Conservation (phyloP, 352 stramenopile genomes). For the Phytophthora idaei region DNA sequence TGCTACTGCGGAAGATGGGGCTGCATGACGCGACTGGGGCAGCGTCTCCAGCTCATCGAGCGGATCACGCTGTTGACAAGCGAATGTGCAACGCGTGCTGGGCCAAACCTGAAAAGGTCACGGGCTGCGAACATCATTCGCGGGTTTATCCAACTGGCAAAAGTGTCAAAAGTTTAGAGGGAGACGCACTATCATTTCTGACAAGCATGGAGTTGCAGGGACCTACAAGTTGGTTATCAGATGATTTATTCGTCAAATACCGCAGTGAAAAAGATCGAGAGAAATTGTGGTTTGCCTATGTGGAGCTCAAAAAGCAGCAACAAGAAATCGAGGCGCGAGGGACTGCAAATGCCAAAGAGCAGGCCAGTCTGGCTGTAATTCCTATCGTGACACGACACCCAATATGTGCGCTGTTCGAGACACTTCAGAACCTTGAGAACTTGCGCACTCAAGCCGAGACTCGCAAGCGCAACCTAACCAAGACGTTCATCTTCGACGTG, state of each 20-base stretch:
- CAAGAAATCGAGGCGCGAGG: slow-evolving; percentile 27
- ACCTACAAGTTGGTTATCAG: slow-evolving; percentile 78
- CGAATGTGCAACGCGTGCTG: slow-evolving; percentile 87
- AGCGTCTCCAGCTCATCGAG: slow-evolving; percentile 38
- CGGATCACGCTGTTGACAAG: slow-evolving; percentile 74
- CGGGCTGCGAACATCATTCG: slow-evolving; percentile 67
- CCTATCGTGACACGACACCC: slow-evolving; percentile 72
- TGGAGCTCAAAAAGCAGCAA: slow-evolving; percentile 48
- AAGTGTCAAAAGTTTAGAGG: slow-evolving; percentile 24
- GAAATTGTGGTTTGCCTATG: slow-evolving; percentile 55
- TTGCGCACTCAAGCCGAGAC: slow-evolving; percentile 62
- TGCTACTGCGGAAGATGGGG: slow-evolving; percentile 74
- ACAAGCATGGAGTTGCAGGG: slow-evolving; percentile 69
- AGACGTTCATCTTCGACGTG: slow-evolving; percentile 88
- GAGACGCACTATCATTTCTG: slow-evolving; percentile 24
- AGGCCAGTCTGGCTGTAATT: slow-evolving; percentile 39
- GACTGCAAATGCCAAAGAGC: slow-evolving; percentile 21
- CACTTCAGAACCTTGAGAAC: slow-evolving; percentile 79
- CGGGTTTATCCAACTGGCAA: slow-evolving; percentile 44
- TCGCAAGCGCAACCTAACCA: slow-evolving; percentile 71
- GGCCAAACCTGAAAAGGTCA: slow-evolving; percentile 59
- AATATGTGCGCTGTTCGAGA: slow-evolving; percentile 59
- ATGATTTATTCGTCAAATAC: slow-evolving; percentile 85
- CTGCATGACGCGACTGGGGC: slow-evolving; percentile 45
- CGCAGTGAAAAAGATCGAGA: slow-evolving; percentile 77